A percentile compares a stretch with the other conserved stretches of the same genome.
These are phyloP conservation scores for Lasiosphaeris hirsuta DNA, from an alignment of 495 filamentous ascomycete species.

Conservation along the genomic window DNA sequence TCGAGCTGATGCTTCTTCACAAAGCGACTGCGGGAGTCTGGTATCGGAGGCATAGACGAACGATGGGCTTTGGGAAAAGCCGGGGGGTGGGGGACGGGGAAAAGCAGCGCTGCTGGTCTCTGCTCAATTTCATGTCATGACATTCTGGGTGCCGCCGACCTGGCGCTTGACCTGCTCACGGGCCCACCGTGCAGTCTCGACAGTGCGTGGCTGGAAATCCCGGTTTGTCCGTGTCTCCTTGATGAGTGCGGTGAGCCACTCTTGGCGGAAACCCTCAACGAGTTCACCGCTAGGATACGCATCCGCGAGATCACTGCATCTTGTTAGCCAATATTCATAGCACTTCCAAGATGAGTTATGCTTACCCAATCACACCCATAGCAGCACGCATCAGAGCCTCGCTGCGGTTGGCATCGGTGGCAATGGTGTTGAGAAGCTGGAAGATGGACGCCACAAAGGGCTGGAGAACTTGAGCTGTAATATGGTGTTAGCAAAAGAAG, in stretches of 20 bases:
- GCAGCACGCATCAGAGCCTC: conserved; percentile 86
- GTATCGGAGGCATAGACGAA: conserved; percentile 13
- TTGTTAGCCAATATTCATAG: background rate
- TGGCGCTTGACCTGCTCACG: conserved; percentile 96
- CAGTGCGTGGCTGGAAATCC: conserved; percentile 76
- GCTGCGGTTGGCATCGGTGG: conserved; percentile 76
- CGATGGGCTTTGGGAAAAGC: conserved; percentile 7
- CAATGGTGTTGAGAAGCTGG: conserved; percentile 77
- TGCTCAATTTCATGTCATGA: conserved; percentile 42
- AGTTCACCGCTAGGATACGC: conserved; percentile 90
- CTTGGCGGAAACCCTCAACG: conserved; percentile 74
- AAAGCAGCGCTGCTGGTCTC: conserved; percentile 9
- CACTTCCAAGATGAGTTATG: background rate
- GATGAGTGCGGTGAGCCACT: conserved; percentile 84
- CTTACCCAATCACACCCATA: conserved; percentile 96
- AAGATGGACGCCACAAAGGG: conserved; percentile 86
- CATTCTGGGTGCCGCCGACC: conserved; percentile 50
- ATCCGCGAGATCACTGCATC: conserved; percentile 80
- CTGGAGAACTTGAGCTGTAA: conserved; percentile 62
- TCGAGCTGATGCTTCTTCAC: conserved; percentile 14
- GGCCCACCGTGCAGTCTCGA: conserved; percentile 94
- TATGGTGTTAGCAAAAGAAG: conserved; percentile 17
- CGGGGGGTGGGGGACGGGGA: conserved; percentile 1
- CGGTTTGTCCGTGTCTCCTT: conserved; percentile 82
- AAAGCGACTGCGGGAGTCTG: conserved; percentile 8